These are phyloP conservation scores for Neurospora tetraspora DNA, from an alignment of 495 filamentous ascomycete species.

Conservation along the genomic window DNA sequence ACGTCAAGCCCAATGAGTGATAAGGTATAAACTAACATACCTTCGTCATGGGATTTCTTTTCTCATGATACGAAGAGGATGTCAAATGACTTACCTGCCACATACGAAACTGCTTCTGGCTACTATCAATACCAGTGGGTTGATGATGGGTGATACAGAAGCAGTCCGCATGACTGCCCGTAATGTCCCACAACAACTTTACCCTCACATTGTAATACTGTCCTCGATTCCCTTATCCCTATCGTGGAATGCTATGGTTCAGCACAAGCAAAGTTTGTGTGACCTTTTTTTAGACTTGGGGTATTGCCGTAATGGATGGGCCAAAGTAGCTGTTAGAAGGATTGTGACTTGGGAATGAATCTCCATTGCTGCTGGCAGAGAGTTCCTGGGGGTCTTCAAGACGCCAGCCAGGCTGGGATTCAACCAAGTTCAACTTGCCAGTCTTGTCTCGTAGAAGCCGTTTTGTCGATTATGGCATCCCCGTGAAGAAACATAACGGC, in stretches of 20 bases:
- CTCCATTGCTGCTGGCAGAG: not conserved
- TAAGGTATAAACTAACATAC: too few species aligned
- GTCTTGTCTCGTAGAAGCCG: not conserved
- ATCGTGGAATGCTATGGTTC: not conserved
- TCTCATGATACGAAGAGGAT: too few species aligned
- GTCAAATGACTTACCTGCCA: too few species aligned
- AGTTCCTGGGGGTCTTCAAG: not conserved
- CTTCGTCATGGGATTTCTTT: too few species aligned
- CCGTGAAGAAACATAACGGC: not conserved
- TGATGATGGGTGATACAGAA: not conserved
- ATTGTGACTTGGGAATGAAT: not conserved
- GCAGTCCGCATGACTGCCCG: not conserved
- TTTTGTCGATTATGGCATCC: not conserved
- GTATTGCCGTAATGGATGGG: not conserved
- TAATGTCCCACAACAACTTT: not conserved
- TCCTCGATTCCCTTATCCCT: not conserved
- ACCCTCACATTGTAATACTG: not conserved
- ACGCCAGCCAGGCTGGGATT: not conserved
- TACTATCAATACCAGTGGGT: too few species aligned
- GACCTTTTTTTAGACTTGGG: not conserved
- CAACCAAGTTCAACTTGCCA: not conserved
- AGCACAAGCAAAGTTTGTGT: not conserved
- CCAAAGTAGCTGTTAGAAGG: not conserved
- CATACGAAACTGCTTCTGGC: too few species aligned
- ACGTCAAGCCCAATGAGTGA: not conserved